A percentile compares a stretch with the other conserved stretches of the same genome.
Evolutionary conservation across 495 filamentous ascomycete species (phyloP).

Genomic region (Penicillium mononematosum): DNA sequence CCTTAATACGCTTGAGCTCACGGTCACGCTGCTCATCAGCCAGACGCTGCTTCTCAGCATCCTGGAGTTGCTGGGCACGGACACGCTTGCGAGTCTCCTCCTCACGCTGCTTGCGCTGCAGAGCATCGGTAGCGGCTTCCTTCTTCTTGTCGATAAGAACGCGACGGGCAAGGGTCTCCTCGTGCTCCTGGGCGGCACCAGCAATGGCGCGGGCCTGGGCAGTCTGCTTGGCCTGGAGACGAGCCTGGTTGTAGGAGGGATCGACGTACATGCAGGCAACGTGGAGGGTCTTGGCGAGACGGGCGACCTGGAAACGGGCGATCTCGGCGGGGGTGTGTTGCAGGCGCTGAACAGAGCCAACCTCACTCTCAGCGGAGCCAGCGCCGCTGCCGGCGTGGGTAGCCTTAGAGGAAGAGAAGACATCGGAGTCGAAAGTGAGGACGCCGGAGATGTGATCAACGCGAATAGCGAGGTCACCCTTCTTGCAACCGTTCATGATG

Average conservation of each 20-base stretch:
- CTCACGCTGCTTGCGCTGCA: slow-evolving; percentile 86
- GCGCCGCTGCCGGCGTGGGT: slow-evolving; percentile 79
- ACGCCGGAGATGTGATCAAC: slow-evolving; percentile 93
- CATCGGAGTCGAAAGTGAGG: slow-evolving; percentile 94
- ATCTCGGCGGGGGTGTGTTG: slow-evolving; percentile 98
- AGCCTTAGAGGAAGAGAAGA: slow-evolving; percentile 96
- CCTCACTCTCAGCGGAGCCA: slow-evolving; percentile 86
- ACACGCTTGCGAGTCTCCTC: slow-evolving; percentile 81
- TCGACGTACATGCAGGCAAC: slow-evolving; percentile 95
- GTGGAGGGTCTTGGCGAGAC: slow-evolving; percentile 86
- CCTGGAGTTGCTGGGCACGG: slow-evolving; percentile 78
- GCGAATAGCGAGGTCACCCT: slow-evolving; percentile 94
- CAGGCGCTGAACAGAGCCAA: slow-evolving; percentile 83
- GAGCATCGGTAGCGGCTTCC: slow-evolving; percentile 80
- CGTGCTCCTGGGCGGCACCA: slow-evolving; percentile 88
- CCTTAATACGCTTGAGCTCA: slow-evolving; percentile 81
- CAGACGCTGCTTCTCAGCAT: slow-evolving; percentile 82
- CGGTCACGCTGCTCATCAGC: slow-evolving; percentile 88
- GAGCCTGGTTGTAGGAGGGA: slow-evolving; percentile 76
- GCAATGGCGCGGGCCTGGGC: slow-evolving; percentile 77
- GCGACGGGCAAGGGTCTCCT: slow-evolving; percentile 82
- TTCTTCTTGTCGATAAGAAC: slow-evolving; percentile 95
- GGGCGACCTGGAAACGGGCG: slow-evolving; percentile 88
- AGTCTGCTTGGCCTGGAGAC: slow-evolving; percentile 72
- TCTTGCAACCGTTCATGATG: slow-evolving; percentile 99